These are phyloP conservation scores for Berkeleyomyces rouxiae DNA, from an alignment of 2,329 filamentous ascomycete species.

Conservation along the genomic window DNA sequence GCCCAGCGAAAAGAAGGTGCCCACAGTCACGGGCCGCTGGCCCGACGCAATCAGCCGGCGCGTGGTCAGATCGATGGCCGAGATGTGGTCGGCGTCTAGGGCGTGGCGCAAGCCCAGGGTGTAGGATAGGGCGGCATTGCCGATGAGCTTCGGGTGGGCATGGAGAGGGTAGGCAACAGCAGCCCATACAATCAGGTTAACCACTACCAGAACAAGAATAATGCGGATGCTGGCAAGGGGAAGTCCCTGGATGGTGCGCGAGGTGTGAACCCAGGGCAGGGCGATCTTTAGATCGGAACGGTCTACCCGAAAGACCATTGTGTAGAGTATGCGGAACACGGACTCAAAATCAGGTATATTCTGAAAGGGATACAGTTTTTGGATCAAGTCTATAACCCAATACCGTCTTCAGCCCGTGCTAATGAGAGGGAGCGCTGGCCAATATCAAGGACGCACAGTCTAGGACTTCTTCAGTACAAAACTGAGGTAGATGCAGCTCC, in stretches of 20 bases:
- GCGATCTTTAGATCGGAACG: background rate
- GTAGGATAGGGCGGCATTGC: conserved; percentile 71
- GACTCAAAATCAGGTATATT: background rate
- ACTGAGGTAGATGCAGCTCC: too few species aligned
- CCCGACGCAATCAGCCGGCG: conserved; percentile 72
- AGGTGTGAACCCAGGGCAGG: conserved; percentile 13
- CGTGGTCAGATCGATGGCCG: conserved; percentile 88
- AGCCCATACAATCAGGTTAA: conserved; percentile 41
- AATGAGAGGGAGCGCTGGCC: too few species aligned
- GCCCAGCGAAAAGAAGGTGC: conserved; percentile 84
- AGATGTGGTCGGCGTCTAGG: conserved; percentile 84
- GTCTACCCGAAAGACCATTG: background rate
- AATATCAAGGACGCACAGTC: too few species aligned
- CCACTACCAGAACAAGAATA: conserved; percentile 31
- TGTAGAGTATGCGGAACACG: background rate
- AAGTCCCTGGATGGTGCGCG: conserved; percentile 3
- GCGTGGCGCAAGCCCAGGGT: conserved; percentile 82
- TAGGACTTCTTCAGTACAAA: too few species aligned
- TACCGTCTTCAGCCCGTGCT: too few species aligned
- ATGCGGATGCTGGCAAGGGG: conserved; percentile 25
- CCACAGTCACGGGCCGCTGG: conserved; percentile 76
- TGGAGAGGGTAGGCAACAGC: conserved; percentile 35
- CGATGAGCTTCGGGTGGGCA: conserved; percentile 46
- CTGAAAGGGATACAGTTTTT: background rate
- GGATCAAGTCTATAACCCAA: background rate